Base-by-base conservation (phyloP, 352 stramenopile species). In the Phytophthora melonis region DNA sequence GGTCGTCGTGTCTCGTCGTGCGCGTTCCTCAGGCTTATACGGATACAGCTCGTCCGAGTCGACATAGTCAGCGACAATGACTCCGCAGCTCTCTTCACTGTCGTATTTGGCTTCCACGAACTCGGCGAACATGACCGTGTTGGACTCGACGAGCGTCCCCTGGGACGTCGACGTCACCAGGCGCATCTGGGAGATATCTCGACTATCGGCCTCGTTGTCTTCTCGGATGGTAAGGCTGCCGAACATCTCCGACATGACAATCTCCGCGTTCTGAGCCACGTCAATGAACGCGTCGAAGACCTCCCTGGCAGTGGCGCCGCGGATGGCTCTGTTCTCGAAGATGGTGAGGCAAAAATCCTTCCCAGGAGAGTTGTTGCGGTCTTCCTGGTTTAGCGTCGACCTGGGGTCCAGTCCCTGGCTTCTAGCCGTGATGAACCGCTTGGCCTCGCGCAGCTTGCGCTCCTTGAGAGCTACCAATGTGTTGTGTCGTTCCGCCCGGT, bases 211-310 rank as follows among this genome's bases (percentile, higher is more conserved):
- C 54, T 89, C 80, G 70, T 77, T 79, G 59, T 89, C 69, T 63
- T 89, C 82, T 7, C 82, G 77, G 56, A 87, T 77, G 3, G 79
- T 87, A 23, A 89, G 78, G 41, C 79, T 74, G 21, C 82, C 82
- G 16, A 81, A 77, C 41, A 75, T 69, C 63, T 91, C 84, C 1
- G 84, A 85, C 47, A 89, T 82, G 55, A 78, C 78, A 59, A 91
- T 88, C 62, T 91, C 84, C 7, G 80, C 59, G 54, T 89, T 90
- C 21, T 66, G 55, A 9, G 79, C 74, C 47, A 82, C 79, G 23
- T 82, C 84, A 60, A 74, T 74, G 7, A 84, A 78, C 0, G 84
- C 79, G 0, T 84, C 67, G 30, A 84, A 86, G 1, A 88, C 63
- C 0, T 71, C 63, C 23, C 74, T 52, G 9, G 82, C 72, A 7